Conservation (phyloP, 1,284 basidiomycete species). For the Rhodotorula mucilaginosa region DNA sequence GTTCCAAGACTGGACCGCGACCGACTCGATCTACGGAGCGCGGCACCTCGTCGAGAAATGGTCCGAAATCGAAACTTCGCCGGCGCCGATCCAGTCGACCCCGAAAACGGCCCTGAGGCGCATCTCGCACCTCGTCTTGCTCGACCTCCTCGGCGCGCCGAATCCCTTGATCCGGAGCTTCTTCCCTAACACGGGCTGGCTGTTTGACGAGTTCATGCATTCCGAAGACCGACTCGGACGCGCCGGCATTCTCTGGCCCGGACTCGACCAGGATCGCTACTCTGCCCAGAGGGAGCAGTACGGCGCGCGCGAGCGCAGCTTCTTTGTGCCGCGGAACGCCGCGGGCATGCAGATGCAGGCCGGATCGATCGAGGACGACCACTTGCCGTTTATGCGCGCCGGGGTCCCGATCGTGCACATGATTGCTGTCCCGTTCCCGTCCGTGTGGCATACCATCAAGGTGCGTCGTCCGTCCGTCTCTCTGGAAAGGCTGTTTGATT, state of each 20-base stretch:
- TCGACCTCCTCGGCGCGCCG: constrained; percentile 71
- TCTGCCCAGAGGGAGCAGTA: constrained; percentile 8
- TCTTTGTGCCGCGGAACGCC: constrained; percentile 34
- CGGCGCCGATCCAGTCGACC: constrained; percentile 59
- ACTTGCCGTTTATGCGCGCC: constrained; percentile 77
- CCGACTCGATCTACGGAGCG: constrained; percentile 91
- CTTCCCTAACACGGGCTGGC: constrained; percentile 85
- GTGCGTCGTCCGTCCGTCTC: constrained; percentile 53
- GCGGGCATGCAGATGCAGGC: constrained; percentile 19
- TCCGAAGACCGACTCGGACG: constrained; percentile 60
- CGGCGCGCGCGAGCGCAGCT: constrained; percentile 34
- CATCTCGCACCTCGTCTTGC: constrained; percentile 83
- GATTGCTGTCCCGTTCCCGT: constrained; percentile 84
- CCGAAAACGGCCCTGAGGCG: constrained; percentile 62
- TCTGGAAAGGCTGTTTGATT: no score
- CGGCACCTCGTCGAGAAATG: constrained; percentile 84
- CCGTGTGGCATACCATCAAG: constrained; percentile 80
- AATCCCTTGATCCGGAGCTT: constrained; percentile 71
- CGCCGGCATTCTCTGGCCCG: constrained; percentile 38
- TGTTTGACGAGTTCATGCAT: constrained; percentile 70
- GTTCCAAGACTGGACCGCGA: constrained; percentile 81
- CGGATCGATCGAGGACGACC: constrained; percentile 78
- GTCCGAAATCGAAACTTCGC: constrained; percentile 53
- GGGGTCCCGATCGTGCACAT: constrained; percentile 90
- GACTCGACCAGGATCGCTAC: constrained; percentile 21